phyloP scores from a whole-genome alignment of 2,329 filamentous ascomycete genomes.

The Westerdykella sp. region DNA sequence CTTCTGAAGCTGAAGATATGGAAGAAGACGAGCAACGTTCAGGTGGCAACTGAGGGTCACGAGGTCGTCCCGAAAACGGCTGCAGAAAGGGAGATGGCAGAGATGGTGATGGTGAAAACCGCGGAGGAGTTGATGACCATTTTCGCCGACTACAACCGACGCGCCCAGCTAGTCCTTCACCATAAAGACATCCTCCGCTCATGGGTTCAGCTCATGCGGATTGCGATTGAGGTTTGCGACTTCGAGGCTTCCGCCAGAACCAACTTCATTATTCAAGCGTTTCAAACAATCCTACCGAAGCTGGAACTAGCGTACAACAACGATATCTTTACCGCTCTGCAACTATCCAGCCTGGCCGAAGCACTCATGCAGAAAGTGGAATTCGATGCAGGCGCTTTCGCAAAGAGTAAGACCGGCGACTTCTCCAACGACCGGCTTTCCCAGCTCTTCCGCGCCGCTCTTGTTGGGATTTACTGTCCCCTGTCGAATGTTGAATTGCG shows the following conservation, averaged over 20 bases:
- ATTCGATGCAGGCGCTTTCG: slow-evolving; percentile 44
- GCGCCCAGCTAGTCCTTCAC: slow-evolving; percentile 49
- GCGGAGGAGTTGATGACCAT: slow-evolving; percentile 53
- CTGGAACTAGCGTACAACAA: slow-evolving; percentile 70
- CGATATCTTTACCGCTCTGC: slow-evolving; percentile 62
- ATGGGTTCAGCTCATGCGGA: slow-evolving; percentile 78
- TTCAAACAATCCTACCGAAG: slow-evolving; percentile 83
- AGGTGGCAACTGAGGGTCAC: slow-evolving; percentile 9
- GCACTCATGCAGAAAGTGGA: slow-evolving; percentile 67
- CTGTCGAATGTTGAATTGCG: slow-evolving; percentile 65
- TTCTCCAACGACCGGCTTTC: slow-evolving; percentile 83
- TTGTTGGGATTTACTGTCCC: slow-evolving; percentile 71
- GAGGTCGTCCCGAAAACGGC: slow-evolving; percentile 45
- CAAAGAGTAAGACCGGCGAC: slow-evolving; percentile 51
- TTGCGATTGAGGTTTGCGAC: slow-evolving; percentile 77
- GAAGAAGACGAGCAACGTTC: slow-evolving; percentile 42
- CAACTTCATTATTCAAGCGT: slow-evolving; percentile 74
- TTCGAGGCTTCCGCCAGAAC: slow-evolving; percentile 66
- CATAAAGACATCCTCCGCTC: slow-evolving; percentile 66
- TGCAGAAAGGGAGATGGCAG: slow-evolving; percentile 44
- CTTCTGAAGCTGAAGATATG: slow-evolving; percentile 61
- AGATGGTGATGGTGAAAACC: slow-evolving; percentile 38
- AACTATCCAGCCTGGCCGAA: slow-evolving; percentile 71
- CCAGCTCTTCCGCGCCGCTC: slow-evolving; percentile 81
- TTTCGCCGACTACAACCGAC: slow-evolving; percentile 58